Evolutionary conservation across 306 rosid species (phyloP).

Genomic region (Malus sieversii): DNA sequence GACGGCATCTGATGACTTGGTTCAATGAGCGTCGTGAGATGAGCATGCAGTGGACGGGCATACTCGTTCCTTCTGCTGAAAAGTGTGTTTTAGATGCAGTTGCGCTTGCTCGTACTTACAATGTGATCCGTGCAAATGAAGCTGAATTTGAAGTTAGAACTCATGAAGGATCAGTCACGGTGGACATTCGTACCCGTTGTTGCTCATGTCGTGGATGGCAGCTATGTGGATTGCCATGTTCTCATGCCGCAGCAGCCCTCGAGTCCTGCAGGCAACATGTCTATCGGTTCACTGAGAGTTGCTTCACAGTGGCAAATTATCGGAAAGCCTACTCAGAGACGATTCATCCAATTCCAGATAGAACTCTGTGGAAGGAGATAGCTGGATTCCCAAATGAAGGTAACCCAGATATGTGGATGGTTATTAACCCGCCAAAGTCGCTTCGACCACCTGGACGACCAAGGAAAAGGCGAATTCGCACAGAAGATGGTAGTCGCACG

Average conservation of each 20-base stretch:
- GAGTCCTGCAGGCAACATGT: slow-evolving; percentile 48
- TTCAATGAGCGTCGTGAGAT: slow-evolving; percentile 48
- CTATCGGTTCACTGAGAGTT: slow-evolving; percentile 46
- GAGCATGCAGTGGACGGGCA: slow-evolving; percentile 49
- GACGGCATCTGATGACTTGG: slow-evolving; percentile 52
- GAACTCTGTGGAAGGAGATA: slow-evolving; percentile 36
- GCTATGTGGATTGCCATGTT: slow-evolving; percentile 44
- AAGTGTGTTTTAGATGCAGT: slow-evolving; percentile 37
- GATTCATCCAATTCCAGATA: slow-evolving; percentile 52
- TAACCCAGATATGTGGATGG: slow-evolving; percentile 9
- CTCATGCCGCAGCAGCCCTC: slow-evolving; percentile 51
- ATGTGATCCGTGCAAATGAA: slow-evolving; percentile 33
- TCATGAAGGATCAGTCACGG: slow-evolving; percentile 33
- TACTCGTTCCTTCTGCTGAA: slow-evolving; percentile 46
- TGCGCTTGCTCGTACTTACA: slow-evolving; percentile 24
- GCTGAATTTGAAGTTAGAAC: slow-evolving; percentile 37
- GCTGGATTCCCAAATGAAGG: slow-evolving; percentile 8
- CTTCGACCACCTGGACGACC: slow-evolving; percentile 44
- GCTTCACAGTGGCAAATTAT: slow-evolving; percentile 42
- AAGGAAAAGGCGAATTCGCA: slow-evolving; percentile 32
- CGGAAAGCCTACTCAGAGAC: slow-evolving; percentile 48
- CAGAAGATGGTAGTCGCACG: slow-evolving; percentile 34
- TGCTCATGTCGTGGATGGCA: slow-evolving; percentile 52
- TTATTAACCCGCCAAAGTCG: slow-evolving; percentile 45
- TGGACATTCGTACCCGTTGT: slow-evolving; percentile 41